phyloP scores from a whole-genome alignment of 495 filamentous ascomycete species.

The Daldinia vernicosa region DNA sequence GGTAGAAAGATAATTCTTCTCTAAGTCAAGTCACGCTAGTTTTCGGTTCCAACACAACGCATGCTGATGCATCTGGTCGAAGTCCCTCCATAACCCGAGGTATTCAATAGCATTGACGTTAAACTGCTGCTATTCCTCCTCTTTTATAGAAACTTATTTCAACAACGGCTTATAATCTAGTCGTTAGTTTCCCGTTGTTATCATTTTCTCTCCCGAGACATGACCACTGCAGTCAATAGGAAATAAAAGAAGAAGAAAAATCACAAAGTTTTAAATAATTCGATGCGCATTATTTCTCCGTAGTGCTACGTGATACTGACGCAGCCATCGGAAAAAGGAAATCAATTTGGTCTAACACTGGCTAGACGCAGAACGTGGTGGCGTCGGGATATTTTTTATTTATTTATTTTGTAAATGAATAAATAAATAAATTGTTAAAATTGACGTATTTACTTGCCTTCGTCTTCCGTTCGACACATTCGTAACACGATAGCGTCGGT shows the following conservation, averaged over 20 bases:
- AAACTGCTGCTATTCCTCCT: constrained; percentile 1
- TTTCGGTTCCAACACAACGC: constrained; percentile 8
- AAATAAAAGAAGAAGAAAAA: neutral
- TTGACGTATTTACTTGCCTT: constrained; percentile 58
- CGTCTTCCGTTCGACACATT: constrained; percentile 76
- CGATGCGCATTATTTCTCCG: neutral
- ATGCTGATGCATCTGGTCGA: constrained; percentile 7
- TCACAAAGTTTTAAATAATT: neutral
- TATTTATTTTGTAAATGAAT: no score
- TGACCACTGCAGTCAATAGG: neutral
- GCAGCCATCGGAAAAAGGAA: constrained; percentile 29
- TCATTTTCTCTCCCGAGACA: neutral
- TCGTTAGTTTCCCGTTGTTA: constrained; percentile 3
- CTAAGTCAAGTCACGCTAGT: neutral
- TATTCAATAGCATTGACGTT: neutral
- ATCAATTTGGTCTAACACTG: constrained; percentile 23
- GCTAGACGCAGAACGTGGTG: constrained; percentile 23
- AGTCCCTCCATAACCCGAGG: neutral
- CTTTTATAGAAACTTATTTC: neutral
- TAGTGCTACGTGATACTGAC: constrained; percentile 55
- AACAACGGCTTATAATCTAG: neutral
- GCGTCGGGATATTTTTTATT: neutral
- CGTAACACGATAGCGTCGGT: constrained; percentile 74
- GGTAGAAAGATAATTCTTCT: constrained; percentile 8
- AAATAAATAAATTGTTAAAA: neutral